Conservation (phyloP, 2,329 filamentous ascomycete species). For the Seiridium unicorne region DNA sequence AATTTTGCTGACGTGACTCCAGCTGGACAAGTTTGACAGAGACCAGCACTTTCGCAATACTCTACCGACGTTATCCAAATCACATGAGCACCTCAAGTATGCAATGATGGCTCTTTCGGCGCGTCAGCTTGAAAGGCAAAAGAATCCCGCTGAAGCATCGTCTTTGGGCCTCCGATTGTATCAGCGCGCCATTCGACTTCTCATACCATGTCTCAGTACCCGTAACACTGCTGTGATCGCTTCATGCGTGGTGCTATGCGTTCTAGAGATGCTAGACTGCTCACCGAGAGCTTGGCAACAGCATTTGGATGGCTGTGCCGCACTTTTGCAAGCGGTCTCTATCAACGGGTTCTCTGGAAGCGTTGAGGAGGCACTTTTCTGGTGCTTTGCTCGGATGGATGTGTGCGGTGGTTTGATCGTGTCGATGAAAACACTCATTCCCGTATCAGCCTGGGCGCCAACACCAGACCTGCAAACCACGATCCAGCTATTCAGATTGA, state of each 20-base stretch:
- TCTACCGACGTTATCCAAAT: slow-evolving; percentile 43
- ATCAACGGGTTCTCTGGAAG: slow-evolving; percentile 50
- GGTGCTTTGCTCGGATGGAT: slow-evolving; percentile 55
- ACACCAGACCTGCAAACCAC: no score
- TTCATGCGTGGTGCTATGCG: slow-evolving; percentile 51
- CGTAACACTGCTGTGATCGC: slow-evolving; percentile 49
- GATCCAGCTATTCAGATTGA: no score
- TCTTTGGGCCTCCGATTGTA: slow-evolving; percentile 43
- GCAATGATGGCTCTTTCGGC: slow-evolving; percentile 51
- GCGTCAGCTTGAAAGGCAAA: slow-evolving; percentile 46
- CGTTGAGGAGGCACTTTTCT: slow-evolving; percentile 49
- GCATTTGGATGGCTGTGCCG: slow-evolving; percentile 51
- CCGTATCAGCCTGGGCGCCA: no score
- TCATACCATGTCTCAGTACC: slow-evolving; percentile 45
- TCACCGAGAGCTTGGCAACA: slow-evolving; percentile 45
- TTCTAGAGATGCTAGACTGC: slow-evolving; percentile 52
- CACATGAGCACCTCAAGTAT: slow-evolving; percentile 42
- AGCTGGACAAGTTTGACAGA: slow-evolving; percentile 51
- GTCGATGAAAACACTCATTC: no score
- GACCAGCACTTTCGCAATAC: slow-evolving; percentile 45
- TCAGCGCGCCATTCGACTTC: slow-evolving; percentile 47
- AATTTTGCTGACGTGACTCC: neutral
- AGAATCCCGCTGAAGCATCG: neutral
- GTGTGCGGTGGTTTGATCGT: no score
- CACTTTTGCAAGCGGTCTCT: slow-evolving; percentile 45